Conservation (phyloP, 2,329 filamentous ascomycete species). For the Lachnellula subtilissima region DNA sequence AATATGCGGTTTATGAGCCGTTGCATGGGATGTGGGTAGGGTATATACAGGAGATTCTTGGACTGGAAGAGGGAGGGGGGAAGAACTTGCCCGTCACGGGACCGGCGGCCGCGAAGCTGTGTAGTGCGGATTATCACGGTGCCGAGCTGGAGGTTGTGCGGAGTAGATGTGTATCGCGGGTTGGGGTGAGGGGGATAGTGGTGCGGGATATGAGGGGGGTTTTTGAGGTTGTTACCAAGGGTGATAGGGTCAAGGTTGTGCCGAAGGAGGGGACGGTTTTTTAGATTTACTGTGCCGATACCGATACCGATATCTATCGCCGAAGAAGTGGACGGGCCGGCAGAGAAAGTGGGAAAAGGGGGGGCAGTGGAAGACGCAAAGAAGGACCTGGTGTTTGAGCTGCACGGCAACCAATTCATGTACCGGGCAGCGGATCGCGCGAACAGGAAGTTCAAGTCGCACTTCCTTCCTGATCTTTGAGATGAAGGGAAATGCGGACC, state of each 20-base stretch:
- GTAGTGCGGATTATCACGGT: slow-evolving; percentile 86
- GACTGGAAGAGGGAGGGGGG: slow-evolving; percentile 34
- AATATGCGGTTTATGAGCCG: slow-evolving; percentile 72
- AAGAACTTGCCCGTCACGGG: slow-evolving; percentile 15
- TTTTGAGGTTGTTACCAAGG: slow-evolving; percentile 75
- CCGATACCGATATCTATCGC: background rate
- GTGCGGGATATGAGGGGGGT: slow-evolving; percentile 82
- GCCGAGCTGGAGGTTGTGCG: slow-evolving; percentile 77
- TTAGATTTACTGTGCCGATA: slow-evolving; percentile 65
- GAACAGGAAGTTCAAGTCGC: slow-evolving; percentile 86
- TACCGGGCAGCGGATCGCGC: slow-evolving; percentile 77
- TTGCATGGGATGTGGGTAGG: slow-evolving; percentile 75
- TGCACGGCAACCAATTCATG: slow-evolving; percentile 84
- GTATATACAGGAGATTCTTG: slow-evolving; percentile 80
- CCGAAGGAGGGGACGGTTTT: slow-evolving; percentile 87
- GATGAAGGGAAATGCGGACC: background rate
- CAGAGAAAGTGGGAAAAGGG: slow-evolving; percentile 13
- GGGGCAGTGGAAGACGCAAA: slow-evolving; percentile 8
- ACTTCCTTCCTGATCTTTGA: slow-evolving; percentile 72
- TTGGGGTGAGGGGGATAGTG: slow-evolving; percentile 81
- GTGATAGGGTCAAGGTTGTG: slow-evolving; percentile 67
- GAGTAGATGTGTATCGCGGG: slow-evolving; percentile 73
- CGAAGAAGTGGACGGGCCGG: slow-evolving; percentile 7
- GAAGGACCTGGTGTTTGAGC: slow-evolving; percentile 67
- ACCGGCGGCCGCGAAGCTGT: slow-evolving; percentile 65